phyloP scores from a whole-genome alignment of 2,329 filamentous ascomycete species.

The Diaporthe nobilis region DNA sequence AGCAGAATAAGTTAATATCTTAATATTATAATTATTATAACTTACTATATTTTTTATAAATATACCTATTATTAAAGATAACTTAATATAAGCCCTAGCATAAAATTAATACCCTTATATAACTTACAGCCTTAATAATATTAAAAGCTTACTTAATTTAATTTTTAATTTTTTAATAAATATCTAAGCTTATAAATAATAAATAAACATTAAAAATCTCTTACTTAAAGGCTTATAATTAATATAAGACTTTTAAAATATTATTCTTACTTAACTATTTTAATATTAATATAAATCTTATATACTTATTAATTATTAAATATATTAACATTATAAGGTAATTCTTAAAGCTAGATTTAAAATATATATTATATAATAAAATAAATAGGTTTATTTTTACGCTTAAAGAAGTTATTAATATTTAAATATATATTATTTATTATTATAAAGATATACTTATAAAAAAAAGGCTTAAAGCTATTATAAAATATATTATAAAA shows the following conservation, averaged over 20 bases:
- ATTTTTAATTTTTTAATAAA: not conserved
- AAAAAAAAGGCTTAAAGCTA: not conserved
- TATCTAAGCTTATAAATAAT: not conserved
- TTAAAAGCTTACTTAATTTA: not conserved
- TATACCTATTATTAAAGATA: not conserved
- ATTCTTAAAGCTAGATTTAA: not conserved
- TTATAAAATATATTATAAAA: not conserved
- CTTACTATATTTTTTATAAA: not conserved
- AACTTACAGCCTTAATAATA: not conserved
- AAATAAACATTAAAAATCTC: fast-evolving
- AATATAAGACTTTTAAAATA: not conserved
- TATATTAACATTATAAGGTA: not conserved
- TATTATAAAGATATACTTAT: not conserved
- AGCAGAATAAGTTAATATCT: not conserved
- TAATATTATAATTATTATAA: not conserved
- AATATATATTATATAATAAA: not conserved
- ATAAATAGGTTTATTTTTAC: not conserved
- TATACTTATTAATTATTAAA: not conserved
- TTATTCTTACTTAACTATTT: not conserved
- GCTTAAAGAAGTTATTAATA: not conserved
- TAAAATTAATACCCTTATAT: not conserved
- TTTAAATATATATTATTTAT: not conserved
- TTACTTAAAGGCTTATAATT: not conserved
- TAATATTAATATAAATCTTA: not conserved
- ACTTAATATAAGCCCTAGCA: not conserved